phyloP scores from a whole-genome alignment of 139 green algal species.

The Coelastrella sp. region DNA sequence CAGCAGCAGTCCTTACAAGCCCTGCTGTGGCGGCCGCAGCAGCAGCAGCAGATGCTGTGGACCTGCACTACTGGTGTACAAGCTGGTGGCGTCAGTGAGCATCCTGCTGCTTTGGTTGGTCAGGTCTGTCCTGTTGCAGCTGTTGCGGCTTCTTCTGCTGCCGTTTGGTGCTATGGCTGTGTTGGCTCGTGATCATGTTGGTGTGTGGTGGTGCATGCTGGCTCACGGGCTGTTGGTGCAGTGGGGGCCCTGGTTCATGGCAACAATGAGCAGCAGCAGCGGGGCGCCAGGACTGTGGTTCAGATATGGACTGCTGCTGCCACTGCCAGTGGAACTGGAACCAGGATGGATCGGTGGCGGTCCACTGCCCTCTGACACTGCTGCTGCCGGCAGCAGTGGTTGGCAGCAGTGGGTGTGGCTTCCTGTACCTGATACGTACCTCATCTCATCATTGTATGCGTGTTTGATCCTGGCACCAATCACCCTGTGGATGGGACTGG shows the following conservation, averaged over 20 bases:
- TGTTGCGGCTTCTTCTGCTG: conserved; percentile 12
- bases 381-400: background rate
- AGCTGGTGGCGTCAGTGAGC: background rate
- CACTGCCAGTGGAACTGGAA: conserved; percentile 8
- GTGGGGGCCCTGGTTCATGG: conserved; percentile 11
- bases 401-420: conserved; percentile 2
- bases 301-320: conserved; percentile 16
- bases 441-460: background rate
- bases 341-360: background rate
- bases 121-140: background rate
- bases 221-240: background rate
- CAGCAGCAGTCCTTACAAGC: background rate
- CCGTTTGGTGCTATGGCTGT: conserved; percentile 3
- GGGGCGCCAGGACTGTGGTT: conserved; percentile 14
- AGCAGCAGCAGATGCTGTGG: background rate
- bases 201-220: background rate
- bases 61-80: background rate
- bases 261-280: conserved; percentile 30
- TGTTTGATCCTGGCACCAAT: background rate
- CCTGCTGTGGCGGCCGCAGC: background rate
- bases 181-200: background rate
- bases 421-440: background rate
- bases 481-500: conserved; percentile 24
- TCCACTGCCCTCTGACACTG: background rate
- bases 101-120: background rate